Percentiles rank a stretch among this genome's conserved stretches.
Conservation (phyloP, 768 basidiomycete species). For the Serendipita sp. region DNA sequence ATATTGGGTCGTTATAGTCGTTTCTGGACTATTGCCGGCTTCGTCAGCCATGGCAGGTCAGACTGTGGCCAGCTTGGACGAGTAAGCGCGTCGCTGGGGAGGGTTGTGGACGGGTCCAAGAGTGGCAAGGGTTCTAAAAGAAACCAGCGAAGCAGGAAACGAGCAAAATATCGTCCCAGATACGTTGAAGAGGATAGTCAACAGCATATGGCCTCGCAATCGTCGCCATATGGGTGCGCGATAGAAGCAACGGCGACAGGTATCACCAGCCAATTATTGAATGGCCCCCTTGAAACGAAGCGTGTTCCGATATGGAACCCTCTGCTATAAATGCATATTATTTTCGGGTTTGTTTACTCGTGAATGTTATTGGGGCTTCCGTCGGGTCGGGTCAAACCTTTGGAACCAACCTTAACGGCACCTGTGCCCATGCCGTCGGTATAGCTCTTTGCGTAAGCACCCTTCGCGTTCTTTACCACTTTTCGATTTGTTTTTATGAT, state of each 20-base stretch:
- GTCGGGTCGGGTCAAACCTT: background rate
- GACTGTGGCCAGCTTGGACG: too few species aligned
- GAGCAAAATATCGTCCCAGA: too few species aligned
- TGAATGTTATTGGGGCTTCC: background rate
- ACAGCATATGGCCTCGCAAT: background rate
- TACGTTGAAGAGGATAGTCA: background rate
- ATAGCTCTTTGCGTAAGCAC: background rate
- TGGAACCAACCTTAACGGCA: background rate
- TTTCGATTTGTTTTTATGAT: background rate
- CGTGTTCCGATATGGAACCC: too few species aligned
- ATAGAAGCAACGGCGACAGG: background rate
- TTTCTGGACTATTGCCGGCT: too few species aligned
- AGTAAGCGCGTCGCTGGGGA: background rate
- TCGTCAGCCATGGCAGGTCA: too few species aligned
- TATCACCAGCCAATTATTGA: background rate
- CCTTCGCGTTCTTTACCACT: too few species aligned
- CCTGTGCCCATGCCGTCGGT: background rate
- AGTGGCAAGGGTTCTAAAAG: background rate
- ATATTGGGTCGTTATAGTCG: too few species aligned
- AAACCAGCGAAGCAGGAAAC: background rate
- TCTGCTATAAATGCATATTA: background rate
- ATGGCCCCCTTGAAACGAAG: too few species aligned
- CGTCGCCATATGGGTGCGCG: background rate
- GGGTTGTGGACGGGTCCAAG: slow-evolving; percentile 1
- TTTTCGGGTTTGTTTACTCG: background rate